Conservation (phyloP, 805 yeast species). For the Candida fluviatilis region DNA sequence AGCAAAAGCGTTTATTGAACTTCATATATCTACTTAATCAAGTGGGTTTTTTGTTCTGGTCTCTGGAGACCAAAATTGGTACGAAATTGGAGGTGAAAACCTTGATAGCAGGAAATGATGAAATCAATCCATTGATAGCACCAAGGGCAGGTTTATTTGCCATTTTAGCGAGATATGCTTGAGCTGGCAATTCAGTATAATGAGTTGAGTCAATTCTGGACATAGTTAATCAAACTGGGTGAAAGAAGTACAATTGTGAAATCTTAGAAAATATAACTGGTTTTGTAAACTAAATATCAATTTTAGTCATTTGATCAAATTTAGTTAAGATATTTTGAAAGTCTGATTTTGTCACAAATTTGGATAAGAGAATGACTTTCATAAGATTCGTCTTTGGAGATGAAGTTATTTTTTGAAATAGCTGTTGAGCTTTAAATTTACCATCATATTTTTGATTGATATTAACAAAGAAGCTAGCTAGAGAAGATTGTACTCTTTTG, state of each 20-base stretch:
- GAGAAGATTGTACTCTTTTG: background rate
- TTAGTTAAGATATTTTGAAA: slow-evolving; percentile 5
- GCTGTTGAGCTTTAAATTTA: background rate
- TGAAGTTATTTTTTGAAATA: background rate
- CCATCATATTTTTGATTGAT: too few species aligned
- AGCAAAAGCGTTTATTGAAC: background rate
- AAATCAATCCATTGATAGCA: slow-evolving; percentile 53
- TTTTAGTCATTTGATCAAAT: slow-evolving; percentile 4
- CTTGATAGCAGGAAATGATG: slow-evolving; percentile 56
- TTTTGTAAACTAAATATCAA: background rate
- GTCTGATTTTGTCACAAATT: slow-evolving; percentile 3
- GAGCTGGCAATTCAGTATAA: slow-evolving; percentile 28
- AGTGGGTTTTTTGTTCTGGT: slow-evolving; percentile 13
- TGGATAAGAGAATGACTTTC: slow-evolving; percentile 10
- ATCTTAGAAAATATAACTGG: too few species aligned
- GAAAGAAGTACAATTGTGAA: background rate
- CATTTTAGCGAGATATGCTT: slow-evolving; percentile 49
- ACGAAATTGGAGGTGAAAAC: slow-evolving; percentile 58
- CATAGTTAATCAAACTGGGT: background rate
- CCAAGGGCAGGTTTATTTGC: slow-evolving; percentile 53
- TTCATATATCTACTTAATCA: background rate
- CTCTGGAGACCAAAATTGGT: slow-evolving; percentile 50
- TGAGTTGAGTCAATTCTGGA: background rate
- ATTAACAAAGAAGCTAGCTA: background rate
- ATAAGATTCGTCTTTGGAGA: slow-evolving; percentile 2